These are phyloP conservation scores for Fragaria iinumae DNA, from an alignment of 306 rosid species.

Conservation along the genomic window DNA sequence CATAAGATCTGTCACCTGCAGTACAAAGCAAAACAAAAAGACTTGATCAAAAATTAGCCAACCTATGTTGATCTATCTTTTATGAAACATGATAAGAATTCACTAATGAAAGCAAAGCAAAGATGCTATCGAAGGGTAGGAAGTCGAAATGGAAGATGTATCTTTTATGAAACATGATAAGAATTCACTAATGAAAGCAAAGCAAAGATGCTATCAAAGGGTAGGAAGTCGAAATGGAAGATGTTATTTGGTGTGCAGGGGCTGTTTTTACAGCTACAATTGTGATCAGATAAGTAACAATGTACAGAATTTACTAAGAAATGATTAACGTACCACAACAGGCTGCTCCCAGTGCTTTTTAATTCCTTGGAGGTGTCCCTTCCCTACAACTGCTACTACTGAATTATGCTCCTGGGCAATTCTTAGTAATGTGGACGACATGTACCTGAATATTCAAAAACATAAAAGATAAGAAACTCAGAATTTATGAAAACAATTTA, in stretches of 20 bases:
- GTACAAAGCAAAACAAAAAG: not conserved
- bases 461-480: slow-evolving; percentile 1
- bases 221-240: not conserved
- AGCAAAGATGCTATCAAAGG: not conserved
- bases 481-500: not conserved
- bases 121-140: not conserved
- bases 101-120: slow-evolving; percentile 1
- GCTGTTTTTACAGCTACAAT: not conserved
- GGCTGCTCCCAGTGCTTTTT: slow-evolving; percentile 87
- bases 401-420: slow-evolving; percentile 61
- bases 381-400: slow-evolving; percentile 93
- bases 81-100: not conserved
- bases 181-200: slow-evolving; percentile 6
- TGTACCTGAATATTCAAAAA: slow-evolving; percentile 52
- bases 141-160: too few relatives aligned
- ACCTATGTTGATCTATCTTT: not conserved
- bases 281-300: not conserved
- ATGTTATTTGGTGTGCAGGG: not conserved
- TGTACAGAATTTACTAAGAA: not conserved
- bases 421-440: slow-evolving; percentile 68
- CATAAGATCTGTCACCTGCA: slow-evolving; percentile 78
- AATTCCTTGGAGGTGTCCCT: slow-evolving; percentile 92
- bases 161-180: not conserved
- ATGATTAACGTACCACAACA: slow-evolving; percentile 53
- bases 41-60: too few relatives aligned